These are phyloP conservation scores for Gracilaria caudata DNA, from an alignment of 23 red algal genomes.

Conservation along the genomic window DNA sequence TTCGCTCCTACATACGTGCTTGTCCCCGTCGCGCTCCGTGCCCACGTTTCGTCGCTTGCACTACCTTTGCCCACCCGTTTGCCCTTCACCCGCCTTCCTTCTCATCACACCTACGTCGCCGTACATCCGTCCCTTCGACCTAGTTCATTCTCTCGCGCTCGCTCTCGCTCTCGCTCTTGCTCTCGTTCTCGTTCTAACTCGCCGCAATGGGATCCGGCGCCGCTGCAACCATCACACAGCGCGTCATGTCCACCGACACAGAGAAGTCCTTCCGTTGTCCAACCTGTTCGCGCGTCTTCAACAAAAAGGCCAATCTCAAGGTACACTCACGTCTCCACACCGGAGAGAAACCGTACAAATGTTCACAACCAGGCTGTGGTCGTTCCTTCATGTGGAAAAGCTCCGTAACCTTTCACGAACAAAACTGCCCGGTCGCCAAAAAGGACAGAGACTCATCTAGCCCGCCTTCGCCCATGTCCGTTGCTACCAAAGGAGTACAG, in stretches of 20 bases:
- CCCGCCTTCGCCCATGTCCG: conserved; percentile 6
- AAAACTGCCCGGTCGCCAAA: conserved; percentile 56
- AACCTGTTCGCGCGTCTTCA: conserved; percentile 64
- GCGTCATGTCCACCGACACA: conserved; percentile 18
- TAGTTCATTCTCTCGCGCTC: not conserved
- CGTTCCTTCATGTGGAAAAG: conserved; percentile 85
- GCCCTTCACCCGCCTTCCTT: not conserved
- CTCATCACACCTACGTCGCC: not conserved
- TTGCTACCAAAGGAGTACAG: conserved; percentile 29
- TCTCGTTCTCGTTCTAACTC: not conserved
- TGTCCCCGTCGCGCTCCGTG: not conserved
- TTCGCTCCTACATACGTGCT: not conserved
- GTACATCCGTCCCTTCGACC: not conserved
- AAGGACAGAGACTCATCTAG: not conserved
- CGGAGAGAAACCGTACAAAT: conserved; percentile 77
- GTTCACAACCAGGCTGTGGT: conserved; percentile 59
- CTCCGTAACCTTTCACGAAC: conserved; percentile 83
- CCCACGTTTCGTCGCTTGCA: not conserved
- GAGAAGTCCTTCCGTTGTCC: conserved; percentile 68
- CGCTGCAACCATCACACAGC: conserved; percentile 23
- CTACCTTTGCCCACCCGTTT: not conserved
- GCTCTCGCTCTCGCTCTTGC: not conserved
- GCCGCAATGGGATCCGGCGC: conserved; percentile 38
- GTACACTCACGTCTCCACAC: conserved; percentile 82
- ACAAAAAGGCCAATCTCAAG: conserved; percentile 84